Evolutionary conservation across 2,329 filamentous ascomycete genomes (phyloP).

Genomic region (Cryphonectria nitschkei): DNA sequence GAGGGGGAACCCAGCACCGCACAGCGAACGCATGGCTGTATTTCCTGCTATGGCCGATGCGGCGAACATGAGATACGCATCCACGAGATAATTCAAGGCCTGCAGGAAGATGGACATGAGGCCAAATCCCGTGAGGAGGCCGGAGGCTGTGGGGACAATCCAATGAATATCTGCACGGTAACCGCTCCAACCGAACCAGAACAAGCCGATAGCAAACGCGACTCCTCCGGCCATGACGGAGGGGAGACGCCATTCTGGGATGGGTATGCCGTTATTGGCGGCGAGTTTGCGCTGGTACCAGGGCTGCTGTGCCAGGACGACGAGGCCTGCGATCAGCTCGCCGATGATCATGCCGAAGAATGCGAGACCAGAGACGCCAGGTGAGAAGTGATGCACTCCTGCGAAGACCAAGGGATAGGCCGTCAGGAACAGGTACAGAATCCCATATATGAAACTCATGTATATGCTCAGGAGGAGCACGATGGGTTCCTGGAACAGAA

Average conservation of each 20-base stretch:
- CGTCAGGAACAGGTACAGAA: conserved; percentile 85
- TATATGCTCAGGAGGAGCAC: conserved; percentile 70
- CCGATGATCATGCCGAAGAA: conserved; percentile 86
- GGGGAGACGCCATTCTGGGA: conserved; percentile 70
- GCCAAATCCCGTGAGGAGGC: conserved; percentile 71
- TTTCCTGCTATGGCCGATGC: conserved; percentile 84
- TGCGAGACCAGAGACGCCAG: conserved; percentile 74
- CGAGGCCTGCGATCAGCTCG: conserved; percentile 67
- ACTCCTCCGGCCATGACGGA: conserved; percentile 63
- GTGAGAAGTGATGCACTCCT: conserved; percentile 68
- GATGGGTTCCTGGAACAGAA: conserved; percentile 71
- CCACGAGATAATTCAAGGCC: conserved; percentile 79
- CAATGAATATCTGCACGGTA: conserved; percentile 61
- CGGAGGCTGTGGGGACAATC: conserved; percentile 65
- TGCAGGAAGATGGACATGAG: conserved; percentile 84
- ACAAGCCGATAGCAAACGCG: conserved; percentile 66
- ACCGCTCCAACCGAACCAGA: conserved; percentile 78
- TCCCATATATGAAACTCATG: conserved; percentile 74
- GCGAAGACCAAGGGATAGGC: conserved; percentile 84
- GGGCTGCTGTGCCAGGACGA: conserved; percentile 66
- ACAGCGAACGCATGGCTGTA: conserved; percentile 77
- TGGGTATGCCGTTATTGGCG: conserved; percentile 66
- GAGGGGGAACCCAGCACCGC: conserved; percentile 78
- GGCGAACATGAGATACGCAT: conserved; percentile 73
- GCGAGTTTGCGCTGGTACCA: conserved; percentile 70